These are phyloP conservation scores for Malania oleifera DNA, from an alignment of 164 flowering plant genomes.

Conservation along the genomic window DNA sequence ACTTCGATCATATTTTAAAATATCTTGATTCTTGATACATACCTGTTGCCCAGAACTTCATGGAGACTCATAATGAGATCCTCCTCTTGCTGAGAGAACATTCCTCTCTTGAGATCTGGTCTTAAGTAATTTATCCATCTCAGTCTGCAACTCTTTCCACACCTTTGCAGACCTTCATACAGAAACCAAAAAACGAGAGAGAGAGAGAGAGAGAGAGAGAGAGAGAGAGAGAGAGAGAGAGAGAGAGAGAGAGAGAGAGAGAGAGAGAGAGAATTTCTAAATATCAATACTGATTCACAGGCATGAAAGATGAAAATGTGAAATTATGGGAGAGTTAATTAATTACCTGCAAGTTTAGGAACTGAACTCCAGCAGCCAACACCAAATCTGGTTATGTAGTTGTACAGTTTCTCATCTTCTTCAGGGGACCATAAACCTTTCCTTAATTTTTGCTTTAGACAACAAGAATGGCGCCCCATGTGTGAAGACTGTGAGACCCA, in stretches of 20 bases:
- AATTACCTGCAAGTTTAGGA: constrained; percentile 73
- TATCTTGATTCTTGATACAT: background rate
- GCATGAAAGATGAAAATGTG: background rate
- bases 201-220: background rate
- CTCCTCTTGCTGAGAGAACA: constrained; percentile 80
- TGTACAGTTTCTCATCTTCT: constrained; percentile 82
- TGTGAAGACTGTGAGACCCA: background rate
- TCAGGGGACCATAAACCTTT: constrained; percentile 95
- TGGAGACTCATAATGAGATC: constrained; percentile 77
- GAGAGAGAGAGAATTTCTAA: no score
- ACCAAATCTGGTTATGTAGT: constrained; percentile 62
- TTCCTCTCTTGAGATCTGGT: constrained; percentile 87
- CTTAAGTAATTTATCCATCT: constrained; percentile 91
- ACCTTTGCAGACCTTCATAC: constrained; percentile 64
- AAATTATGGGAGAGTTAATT: background rate
- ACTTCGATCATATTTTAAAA: background rate
- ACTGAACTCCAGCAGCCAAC: constrained; percentile 96
- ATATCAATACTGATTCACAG: no score
- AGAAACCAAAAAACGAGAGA: background rate
- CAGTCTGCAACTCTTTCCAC: constrained; percentile 89
- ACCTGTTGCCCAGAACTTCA: constrained; percentile 82
- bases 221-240: no score
- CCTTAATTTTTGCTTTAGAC: constrained; percentile 61
- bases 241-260: no score
- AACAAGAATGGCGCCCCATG: constrained; percentile 71